Evolutionary conservation across 352 stramenopile species (phyloP).

Genomic region (Elongisporangium senticosum): DNA sequence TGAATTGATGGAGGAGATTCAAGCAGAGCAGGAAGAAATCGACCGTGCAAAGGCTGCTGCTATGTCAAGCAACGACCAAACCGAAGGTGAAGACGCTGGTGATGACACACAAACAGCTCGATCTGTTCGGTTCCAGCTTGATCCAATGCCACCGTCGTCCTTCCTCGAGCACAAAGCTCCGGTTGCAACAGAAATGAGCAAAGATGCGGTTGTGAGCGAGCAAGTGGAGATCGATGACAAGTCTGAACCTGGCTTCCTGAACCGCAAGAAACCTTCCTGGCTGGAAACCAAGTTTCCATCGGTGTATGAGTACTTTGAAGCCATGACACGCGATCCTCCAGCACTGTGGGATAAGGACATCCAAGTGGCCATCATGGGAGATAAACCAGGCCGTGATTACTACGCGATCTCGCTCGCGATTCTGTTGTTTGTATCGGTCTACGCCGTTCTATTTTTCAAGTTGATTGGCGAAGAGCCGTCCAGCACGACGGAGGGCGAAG

Average conservation of each 20-base stretch:
- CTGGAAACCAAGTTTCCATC: slow-evolving; percentile 43
- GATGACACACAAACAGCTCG: slow-evolving; percentile 11
- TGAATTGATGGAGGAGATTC: slow-evolving; percentile 42
- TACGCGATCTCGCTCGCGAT: slow-evolving; percentile 63
- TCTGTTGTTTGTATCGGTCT: slow-evolving; percentile 59
- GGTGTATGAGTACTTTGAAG: slow-evolving; percentile 51
- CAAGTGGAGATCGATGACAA: slow-evolving; percentile 65
- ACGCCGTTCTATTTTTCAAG: slow-evolving; percentile 75
- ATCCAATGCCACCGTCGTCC: background rate
- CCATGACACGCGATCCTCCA: slow-evolving; percentile 57
- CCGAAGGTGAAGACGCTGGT: background rate
- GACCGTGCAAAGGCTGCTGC: background rate
- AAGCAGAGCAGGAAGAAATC: slow-evolving; percentile 27
- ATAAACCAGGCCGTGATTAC: slow-evolving; percentile 76
- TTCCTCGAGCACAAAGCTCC: background rate
- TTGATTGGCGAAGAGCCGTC: slow-evolving; percentile 53
- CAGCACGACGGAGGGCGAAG: slow-evolving; percentile 28
- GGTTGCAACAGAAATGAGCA: background rate
- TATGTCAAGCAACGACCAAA: slow-evolving; percentile 5
- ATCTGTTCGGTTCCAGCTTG: slow-evolving; percentile 5
- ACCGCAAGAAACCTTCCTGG: slow-evolving; percentile 49
- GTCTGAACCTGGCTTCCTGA: slow-evolving; percentile 26
- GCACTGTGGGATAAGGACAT: slow-evolving; percentile 85
- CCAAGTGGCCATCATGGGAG: slow-evolving; percentile 65
- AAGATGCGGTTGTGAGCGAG: slow-evolving; percentile 34